Conservation (phyloP, 805 yeast species). For the Candida railenensis region DNA sequence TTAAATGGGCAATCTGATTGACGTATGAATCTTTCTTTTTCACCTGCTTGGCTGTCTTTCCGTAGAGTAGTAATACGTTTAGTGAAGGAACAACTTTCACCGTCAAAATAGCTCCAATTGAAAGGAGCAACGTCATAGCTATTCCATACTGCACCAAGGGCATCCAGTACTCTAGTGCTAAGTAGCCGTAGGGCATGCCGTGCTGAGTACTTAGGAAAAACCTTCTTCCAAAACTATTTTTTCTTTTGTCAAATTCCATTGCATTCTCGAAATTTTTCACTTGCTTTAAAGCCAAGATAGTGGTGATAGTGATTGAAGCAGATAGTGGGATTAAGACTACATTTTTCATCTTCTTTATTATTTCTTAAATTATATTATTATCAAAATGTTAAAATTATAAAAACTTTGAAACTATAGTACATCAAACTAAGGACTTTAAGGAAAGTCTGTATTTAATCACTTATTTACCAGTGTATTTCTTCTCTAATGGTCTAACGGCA, state of each 20-base stretch:
- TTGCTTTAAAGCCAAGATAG: too few species aligned
- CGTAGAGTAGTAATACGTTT: conserved; percentile 20
- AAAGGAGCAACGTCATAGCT: neutral
- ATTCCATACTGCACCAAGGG: neutral
- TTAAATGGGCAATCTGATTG: conserved; percentile 9
- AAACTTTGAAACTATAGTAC: neutral
- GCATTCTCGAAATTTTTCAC: too few species aligned
- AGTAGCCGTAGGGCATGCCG: too few species aligned
- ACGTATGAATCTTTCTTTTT: neutral
- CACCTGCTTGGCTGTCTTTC: conserved; percentile 14
- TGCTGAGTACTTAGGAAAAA: too few species aligned
- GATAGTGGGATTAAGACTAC: too few species aligned
- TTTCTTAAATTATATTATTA: conserved; percentile 5
- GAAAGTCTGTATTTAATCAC: neutral
- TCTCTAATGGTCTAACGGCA: conserved; percentile 60
- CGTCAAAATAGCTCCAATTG: conserved; percentile 11
- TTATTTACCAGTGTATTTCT: conserved; percentile 41
- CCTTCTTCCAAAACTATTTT: too few species aligned
- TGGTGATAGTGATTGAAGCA: too few species aligned
- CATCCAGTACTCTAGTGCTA: too few species aligned
- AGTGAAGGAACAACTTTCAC: conserved; percentile 16
- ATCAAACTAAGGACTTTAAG: neutral
- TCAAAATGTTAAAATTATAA: conserved; percentile 1
- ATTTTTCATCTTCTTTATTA: too few species aligned
- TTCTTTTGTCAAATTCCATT: too few species aligned